Evolutionary conservation across 345 rosid species (phyloP).

Genomic region (Laguncularia racemosa): DNA sequence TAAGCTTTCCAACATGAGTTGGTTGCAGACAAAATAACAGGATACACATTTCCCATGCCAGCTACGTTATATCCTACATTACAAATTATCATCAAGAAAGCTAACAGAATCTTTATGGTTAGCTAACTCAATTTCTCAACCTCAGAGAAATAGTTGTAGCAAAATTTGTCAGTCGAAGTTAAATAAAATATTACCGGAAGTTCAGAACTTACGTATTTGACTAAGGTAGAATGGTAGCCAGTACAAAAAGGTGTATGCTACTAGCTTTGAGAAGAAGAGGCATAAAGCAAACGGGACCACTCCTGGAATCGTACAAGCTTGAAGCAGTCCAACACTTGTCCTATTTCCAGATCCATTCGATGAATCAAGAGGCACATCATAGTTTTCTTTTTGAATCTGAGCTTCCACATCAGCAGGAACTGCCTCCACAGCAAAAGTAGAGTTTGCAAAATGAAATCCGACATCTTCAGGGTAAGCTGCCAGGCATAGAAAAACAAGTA

Average conservation of each 20-base stretch:
- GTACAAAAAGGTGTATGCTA: slow-evolving; percentile 85
- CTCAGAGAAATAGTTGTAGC: no score
- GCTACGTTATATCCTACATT: no score
- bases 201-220: slow-evolving; percentile 54
- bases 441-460: slow-evolving; percentile 48
- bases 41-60: no score
- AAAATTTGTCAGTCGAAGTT: no score
- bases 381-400: slow-evolving; percentile 16
- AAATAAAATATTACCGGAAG: neutral
- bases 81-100: no score
- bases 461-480: slow-evolving; percentile 94
- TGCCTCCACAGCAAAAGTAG: slow-evolving; percentile 2
- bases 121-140: no score
- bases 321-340: slow-evolving; percentile 69
- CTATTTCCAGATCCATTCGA: slow-evolving; percentile 31
- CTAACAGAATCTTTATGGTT: no score
- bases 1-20: no score
- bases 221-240: slow-evolving; percentile 93
- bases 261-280: slow-evolving; percentile 86
- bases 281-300: slow-evolving; percentile 85
- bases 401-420: slow-evolving; percentile 29
- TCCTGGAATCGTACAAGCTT: slow-evolving; percentile 90
- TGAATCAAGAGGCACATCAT: neutral
- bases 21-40: no score
- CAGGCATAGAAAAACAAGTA: slow-evolving; percentile 68